Evolutionary conservation across 169 alveolate genomes (phyloP), one percentile per base, ranked within the genome.

Genomic region (Cryptosporidium parvum): DNA sequence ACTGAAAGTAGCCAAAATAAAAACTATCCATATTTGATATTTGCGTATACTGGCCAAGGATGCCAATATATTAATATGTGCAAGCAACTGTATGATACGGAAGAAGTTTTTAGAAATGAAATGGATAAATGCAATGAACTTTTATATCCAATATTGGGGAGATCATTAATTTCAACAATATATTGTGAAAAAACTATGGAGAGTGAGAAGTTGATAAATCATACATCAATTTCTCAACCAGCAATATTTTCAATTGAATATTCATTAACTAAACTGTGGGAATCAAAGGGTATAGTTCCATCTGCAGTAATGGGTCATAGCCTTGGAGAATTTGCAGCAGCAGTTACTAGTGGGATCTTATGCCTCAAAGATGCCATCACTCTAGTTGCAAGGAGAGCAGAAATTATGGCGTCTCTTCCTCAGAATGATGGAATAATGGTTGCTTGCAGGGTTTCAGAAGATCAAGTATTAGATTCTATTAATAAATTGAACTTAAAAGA

Each of bases 201-300:
- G 33, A 31, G 33, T 2, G 33, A 31, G 33, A 31, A 31, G 33
- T 31, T 31, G 33, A 31, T 31, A 31, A 31, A 31, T 31, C 33
- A 31, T 31, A 31, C 33, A 31, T 31, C 33, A 31, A 31, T 31
- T 31, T 31, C 94, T 12, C 95, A 94, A 67, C 91, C 93, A 52
- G 95, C 95, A 10, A 92, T 93, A 61, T 94, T 94, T 69, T 84
- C 96, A 3, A 84, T 94, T 39, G 94, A 94, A 69, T 93, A 75
- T 16, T 94, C 96, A 5, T 72, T 94, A 12, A 93, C 94, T 51
- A 75, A 86, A 48, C 72, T 85, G 33, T 75, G 86, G 92, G 91
- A 84, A 45, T 85, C 95, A 16, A 86, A 92, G n/a, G 96, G 96
- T 31, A 92, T 94, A 70, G 62, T 71, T 62, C 95, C 96, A 12